Base-by-base conservation (phyloP, 768 basidiomycete genomes). In the Lactarius hatsudake region DNA sequence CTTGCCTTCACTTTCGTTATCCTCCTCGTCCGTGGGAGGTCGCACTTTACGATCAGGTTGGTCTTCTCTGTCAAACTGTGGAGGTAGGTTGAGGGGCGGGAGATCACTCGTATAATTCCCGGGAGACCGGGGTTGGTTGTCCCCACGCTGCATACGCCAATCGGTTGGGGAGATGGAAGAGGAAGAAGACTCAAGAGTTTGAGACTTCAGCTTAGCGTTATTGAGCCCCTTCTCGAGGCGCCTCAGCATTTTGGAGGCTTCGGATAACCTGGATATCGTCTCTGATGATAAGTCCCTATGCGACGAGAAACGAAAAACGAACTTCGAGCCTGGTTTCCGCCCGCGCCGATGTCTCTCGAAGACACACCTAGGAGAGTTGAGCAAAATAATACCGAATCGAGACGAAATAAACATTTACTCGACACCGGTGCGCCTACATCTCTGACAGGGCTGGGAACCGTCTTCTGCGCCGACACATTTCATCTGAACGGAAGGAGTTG, bases 271-370 rank as follows among this genome's bases (percentile, higher is more conserved):
- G 70, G 30, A 58, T 55, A 71, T 67, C 61, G 51, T 26, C 13
- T 53, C 55, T 55, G 43, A 73, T 59, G 58, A 72, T 68, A 20
- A 68, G 53, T 43, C 30, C 48, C 56, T 43, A 56, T 61, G 36
- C 28, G 38, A 59, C 43, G 42, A 66, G 45, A 32, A 62, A 59
- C 54, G n/a, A 45, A 6, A 23, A 55, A 77, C 81, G 30, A 76
- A 94, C 93, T 94, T 94, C 78, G 92, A 93, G 72, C 92, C 93
- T 20, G 92, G 92, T 73, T 94, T 94, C 64, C 92, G 86, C 53
- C 92, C 92, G 40, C 92, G 87, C 62, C 93, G 85, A 77, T 94
- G 92, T 76, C 94, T 94, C 79, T 94, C 92, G 72, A 94, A 94
- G 40, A 93, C 71, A 73, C 92, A 93, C 67, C 91, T 93, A 72